These are phyloP conservation scores for Rhizopogon roseolus DNA, from an alignment of 768 basidiomycete species.

Conservation along the genomic window DNA sequence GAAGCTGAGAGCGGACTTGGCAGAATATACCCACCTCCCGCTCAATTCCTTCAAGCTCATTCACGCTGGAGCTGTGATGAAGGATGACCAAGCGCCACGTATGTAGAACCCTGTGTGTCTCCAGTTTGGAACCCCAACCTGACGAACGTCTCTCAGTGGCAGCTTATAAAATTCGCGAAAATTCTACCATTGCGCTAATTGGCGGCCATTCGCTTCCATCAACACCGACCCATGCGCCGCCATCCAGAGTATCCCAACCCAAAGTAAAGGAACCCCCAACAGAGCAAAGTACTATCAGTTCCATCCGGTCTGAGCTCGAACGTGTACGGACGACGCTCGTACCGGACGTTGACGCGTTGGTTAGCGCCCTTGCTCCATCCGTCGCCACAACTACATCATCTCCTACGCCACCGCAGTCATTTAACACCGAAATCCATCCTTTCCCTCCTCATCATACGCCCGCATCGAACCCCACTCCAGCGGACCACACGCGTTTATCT, in stretches of 20 bases:
- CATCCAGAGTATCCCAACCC: conserved; percentile 16
- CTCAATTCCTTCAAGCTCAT: conserved; percentile 77
- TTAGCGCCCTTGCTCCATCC: conserved; percentile 24
- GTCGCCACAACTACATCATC: conserved; percentile 8
- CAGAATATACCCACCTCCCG: conserved; percentile 72
- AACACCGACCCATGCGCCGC: conserved; percentile 13
- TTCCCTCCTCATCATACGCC: not conserved
- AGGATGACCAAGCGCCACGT: conserved; percentile 70
- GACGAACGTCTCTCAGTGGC: conserved; percentile 43
- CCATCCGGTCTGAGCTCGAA: conserved; percentile 37
- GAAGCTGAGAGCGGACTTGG: conserved; percentile 54
- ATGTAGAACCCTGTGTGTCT: conserved; percentile 19
- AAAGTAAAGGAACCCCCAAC: conserved; percentile 30
- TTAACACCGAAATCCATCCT: conserved; percentile 4
- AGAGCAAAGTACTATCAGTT: conserved; percentile 30
- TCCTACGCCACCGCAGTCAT: not conserved
- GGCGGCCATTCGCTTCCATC: conserved; percentile 36
- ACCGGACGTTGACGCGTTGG: conserved; percentile 55
- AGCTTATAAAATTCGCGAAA: conserved; percentile 65
- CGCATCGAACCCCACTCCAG: conserved; percentile 8
- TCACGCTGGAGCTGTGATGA: conserved; percentile 87
- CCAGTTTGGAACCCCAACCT: not conserved
- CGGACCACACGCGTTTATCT: conserved; percentile 56
- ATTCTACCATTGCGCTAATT: conserved; percentile 69
- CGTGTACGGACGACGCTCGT: conserved; percentile 48